These are phyloP conservation scores for Zygotorulaspora chibaensis DNA, from an alignment of 805 yeast genomes.

Conservation along the genomic window DNA sequence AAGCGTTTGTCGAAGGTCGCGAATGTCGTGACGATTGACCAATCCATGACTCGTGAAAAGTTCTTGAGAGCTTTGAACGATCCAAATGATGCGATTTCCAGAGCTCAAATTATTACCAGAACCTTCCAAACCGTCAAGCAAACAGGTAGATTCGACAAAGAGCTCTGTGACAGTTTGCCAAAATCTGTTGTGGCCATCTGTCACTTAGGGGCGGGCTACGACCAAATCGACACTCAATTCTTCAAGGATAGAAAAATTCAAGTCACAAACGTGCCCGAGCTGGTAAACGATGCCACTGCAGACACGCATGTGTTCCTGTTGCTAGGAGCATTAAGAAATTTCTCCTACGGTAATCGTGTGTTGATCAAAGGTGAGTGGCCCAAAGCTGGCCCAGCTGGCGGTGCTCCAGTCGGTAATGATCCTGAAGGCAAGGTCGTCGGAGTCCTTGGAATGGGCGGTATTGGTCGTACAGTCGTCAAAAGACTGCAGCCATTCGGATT, in stretches of 20 bases:
- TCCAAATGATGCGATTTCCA: conserved; percentile 31
- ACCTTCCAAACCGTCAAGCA: conserved; percentile 48
- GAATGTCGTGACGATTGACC: conserved; percentile 45
- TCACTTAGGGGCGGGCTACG: conserved; percentile 75
- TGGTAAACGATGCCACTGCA: conserved; percentile 70
- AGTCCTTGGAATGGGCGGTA: conserved; percentile 84
- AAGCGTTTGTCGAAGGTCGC: conserved; percentile 44
- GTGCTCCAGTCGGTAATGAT: conserved; percentile 63
- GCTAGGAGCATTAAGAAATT: conserved; percentile 63
- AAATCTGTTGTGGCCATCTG: conserved; percentile 46
- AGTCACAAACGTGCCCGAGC: conserved; percentile 60
- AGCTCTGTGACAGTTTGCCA: conserved; percentile 54
- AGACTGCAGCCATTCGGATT: conserved; percentile 77
- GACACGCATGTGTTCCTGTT: conserved; percentile 62
- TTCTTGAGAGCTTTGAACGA: conserved; percentile 33
- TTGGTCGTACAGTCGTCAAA: conserved; percentile 75
- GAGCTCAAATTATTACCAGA: conserved; percentile 41
- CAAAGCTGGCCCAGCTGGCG: conserved; percentile 51
- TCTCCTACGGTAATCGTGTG: conserved; percentile 52
- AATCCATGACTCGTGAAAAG: conserved; percentile 37
- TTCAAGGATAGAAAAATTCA: conserved; percentile 52
- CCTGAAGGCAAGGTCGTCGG: conserved; percentile 77
- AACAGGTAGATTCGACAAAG: conserved; percentile 66
- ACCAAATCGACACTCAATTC: conserved; percentile 58
- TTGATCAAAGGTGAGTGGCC: conserved; percentile 63